A percentile compares a stretch with the other conserved stretches of the same genome.
phyloP scores from a whole-genome alignment of 2,329 filamentous ascomycete species.

The Penicillium sp. region DNA sequence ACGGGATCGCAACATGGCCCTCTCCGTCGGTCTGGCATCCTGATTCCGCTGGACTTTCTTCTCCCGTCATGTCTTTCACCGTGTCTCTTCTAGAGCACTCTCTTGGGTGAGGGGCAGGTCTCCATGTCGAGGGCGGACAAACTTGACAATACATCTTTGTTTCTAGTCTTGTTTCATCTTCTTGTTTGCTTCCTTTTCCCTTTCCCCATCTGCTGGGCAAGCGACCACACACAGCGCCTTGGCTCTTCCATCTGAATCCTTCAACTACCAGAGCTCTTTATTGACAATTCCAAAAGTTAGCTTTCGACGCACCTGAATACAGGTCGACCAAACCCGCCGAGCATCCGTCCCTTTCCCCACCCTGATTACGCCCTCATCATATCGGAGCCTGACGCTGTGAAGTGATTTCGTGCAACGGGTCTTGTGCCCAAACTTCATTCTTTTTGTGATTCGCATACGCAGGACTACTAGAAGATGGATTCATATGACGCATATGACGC shows the following conservation, averaged over 20 bases:
- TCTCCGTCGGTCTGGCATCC: too few species aligned
- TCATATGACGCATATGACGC: conserved; percentile 43
- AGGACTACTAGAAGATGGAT: conserved; percentile 33
- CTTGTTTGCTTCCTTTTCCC: conserved; percentile 16
- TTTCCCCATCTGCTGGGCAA: conserved; percentile 12
- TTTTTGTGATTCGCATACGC: neutral
- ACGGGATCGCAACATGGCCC: too few species aligned
- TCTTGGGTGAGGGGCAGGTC: too few species aligned
- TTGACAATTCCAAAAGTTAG: conserved; percentile 35
- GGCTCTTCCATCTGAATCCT: conserved; percentile 11
- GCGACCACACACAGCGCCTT: conserved; percentile 11
- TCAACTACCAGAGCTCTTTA: conserved; percentile 29
- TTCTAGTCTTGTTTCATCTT: neutral
- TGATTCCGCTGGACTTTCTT: too few species aligned
- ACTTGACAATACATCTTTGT: too few species aligned
- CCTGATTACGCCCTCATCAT: neutral
- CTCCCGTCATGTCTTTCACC: too few species aligned
- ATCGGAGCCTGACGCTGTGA: neutral
- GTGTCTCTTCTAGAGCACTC: too few species aligned
- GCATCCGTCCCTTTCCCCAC: neutral
- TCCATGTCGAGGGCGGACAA: too few species aligned
- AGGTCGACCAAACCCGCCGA: conserved; percentile 3
- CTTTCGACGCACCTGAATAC: conserved; percentile 16
- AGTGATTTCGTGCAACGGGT: neutral
- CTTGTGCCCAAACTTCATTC: conserved; percentile 1